phyloP scores from a whole-genome alignment of 2,329 filamentous ascomycete genomes.

The Aureobasidium vineae region DNA sequence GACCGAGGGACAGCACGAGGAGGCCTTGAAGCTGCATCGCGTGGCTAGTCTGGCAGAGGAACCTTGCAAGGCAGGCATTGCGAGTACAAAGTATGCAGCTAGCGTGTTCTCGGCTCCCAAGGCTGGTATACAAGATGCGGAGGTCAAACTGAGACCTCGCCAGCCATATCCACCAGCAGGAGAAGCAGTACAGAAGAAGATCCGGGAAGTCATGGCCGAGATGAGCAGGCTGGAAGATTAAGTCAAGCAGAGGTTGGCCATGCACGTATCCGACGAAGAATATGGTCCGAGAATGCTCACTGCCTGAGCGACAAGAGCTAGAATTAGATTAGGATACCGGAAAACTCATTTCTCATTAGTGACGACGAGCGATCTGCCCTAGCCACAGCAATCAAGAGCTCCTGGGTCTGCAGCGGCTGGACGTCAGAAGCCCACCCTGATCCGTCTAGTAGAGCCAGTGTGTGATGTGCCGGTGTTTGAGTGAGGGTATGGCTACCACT shows the following conservation, averaged over 20 bases:
- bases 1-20: slow-evolving; percentile 54
- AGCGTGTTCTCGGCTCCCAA: slow-evolving; percentile 57
- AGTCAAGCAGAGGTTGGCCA: background rate
- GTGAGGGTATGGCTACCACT: background rate
- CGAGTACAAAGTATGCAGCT: slow-evolving; percentile 67
- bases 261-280: background rate
- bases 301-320: background rate
- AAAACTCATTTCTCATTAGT: slow-evolving; percentile 24
- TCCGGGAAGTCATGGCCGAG: slow-evolving; percentile 44
- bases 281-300: background rate
- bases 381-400: background rate
- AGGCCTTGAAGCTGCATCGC: slow-evolving; percentile 61
- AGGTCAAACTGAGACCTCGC: slow-evolving; percentile 58
- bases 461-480: background rate
- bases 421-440: background rate
- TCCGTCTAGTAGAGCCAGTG: background rate
- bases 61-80: slow-evolving; percentile 63
- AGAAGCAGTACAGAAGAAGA: slow-evolving; percentile 47
- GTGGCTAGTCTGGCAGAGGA: slow-evolving; percentile 64
- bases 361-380: background rate
- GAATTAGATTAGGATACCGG: slow-evolving; percentile 7
- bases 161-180: slow-evolving; percentile 58
- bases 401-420: background rate
- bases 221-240: slow-evolving; percentile 43
- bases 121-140: slow-evolving; percentile 61